These are phyloP conservation scores for Pseudogymnoascus sp. DNA, from an alignment of 2,329 filamentous ascomycete genomes.

Conservation along the genomic window DNA sequence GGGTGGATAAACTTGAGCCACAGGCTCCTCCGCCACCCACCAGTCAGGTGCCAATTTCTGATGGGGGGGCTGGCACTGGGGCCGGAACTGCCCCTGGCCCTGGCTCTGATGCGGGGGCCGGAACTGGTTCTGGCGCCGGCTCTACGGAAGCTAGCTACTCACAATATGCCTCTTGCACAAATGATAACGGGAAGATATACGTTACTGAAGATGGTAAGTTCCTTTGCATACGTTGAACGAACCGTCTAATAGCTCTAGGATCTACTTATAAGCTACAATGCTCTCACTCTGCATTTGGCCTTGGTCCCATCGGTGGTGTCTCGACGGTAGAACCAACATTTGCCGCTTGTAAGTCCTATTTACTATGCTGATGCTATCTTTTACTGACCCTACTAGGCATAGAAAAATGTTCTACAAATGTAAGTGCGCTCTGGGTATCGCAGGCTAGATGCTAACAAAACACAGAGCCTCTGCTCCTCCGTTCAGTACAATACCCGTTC, in stretches of 20 bases:
- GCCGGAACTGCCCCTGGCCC: background rate
- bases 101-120: background rate
- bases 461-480: background rate
- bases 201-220: background rate
- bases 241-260: background rate
- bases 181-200: background rate
- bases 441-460: conserved; percentile 1
- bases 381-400: background rate
- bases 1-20: background rate
- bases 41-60: background rate
- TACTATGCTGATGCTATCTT: background rate
- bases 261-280: background rate
- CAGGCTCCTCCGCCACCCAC: background rate
- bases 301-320: background rate
- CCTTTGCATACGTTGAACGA: background rate
- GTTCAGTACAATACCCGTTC: background rate
- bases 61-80: background rate
- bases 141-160: background rate
- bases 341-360: background rate
- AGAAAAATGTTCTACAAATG: conserved; percentile 10
- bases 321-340: background rate
- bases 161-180: background rate
- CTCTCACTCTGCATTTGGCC: background rate
- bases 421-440: conserved; percentile 2
- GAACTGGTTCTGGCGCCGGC: background rate